phyloP scores from a whole-genome alignment of 2,329 filamentous ascomycete genomes.

The Grosmannia clavigera region DNA sequence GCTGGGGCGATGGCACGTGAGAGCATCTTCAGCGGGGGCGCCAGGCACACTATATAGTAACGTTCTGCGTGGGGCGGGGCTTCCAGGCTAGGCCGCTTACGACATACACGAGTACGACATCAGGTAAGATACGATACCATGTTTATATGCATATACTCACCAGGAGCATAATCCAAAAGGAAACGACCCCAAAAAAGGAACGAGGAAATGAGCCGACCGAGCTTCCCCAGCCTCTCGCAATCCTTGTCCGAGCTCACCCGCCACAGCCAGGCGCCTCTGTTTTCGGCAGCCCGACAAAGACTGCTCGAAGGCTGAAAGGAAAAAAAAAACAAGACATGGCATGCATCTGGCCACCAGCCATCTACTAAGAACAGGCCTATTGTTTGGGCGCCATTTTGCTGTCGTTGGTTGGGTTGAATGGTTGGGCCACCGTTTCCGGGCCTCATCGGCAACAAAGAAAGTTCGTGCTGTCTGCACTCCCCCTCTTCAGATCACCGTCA shows the following conservation, averaged over 20 bases:
- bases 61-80: background rate
- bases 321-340: background rate
- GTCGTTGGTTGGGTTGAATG: background rate
- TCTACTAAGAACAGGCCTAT: background rate
- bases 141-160: background rate
- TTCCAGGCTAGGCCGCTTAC: background rate
- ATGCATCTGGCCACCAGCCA: background rate
- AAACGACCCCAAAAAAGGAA: background rate
- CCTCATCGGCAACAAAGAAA: background rate
- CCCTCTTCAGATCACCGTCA: background rate
- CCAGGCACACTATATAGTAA: background rate
- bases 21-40: background rate
- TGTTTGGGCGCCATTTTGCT: background rate
- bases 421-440: background rate
- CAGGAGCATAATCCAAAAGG: background rate
- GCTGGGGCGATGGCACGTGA: background rate
- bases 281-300: background rate
- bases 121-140: background rate
- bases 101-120: background rate
- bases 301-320: background rate
- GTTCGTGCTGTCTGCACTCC: background rate
- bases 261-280: background rate
- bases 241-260: background rate
- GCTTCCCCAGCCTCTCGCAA: background rate
- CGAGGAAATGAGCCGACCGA: background rate